Base-by-base conservation (phyloP, 2,329 filamentous ascomycete genomes). In the Raffaelea arxii region DNA sequence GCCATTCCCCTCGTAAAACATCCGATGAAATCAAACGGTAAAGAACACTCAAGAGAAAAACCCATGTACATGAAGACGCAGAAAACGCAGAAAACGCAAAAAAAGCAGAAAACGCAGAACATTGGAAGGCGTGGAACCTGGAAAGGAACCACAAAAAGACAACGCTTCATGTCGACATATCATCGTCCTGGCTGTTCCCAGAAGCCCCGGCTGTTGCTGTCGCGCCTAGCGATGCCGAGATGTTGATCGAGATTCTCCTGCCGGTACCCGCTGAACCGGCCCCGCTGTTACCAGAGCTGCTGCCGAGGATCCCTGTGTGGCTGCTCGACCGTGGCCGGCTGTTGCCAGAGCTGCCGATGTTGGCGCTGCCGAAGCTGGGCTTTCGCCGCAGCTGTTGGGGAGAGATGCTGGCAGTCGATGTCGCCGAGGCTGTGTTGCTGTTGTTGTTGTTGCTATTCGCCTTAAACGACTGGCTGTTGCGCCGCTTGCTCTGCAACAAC, bases 401-500 rank as follows among this genome's bases (percentile, higher is more conserved):
- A n/a, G n/a, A n/a, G n/a, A n/a, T n/a, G n/a, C n/a, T n/a, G n/a
- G n/a, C n/a, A n/a, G n/a, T n/a, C n/a, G n/a, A n/a, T n/a, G n/a
- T 62, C 16, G 65, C 61, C 18, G 63, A 62, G n/a, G 65, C 58
- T 14, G 65, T 61, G 3, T 62, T 52, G 38, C 65, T 71, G 23
- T 25, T 12, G 10, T n/a, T 16, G 5, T 35, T 18, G 18, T 40
- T 46, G 18, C 27, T 30, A 36, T 45, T 49, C 10, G 66, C 63
- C 16, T 66, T 68, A 3, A 68, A 67, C 7, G 76, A 74, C 30
- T 49, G 46, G 46, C 67, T 71, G 59, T 74, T 80, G 56, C 77
- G 81, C 32, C 79, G 73, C 36, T 79, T 74, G 58, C 82, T 83
- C 58, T 70, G 70, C 42, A 76, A 69, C 53, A 86, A 80, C 56